These are phyloP conservation scores for Asterionellopsis glacialis DNA, from an alignment of 108 stramenopile genomes.

Conservation along the genomic window DNA sequence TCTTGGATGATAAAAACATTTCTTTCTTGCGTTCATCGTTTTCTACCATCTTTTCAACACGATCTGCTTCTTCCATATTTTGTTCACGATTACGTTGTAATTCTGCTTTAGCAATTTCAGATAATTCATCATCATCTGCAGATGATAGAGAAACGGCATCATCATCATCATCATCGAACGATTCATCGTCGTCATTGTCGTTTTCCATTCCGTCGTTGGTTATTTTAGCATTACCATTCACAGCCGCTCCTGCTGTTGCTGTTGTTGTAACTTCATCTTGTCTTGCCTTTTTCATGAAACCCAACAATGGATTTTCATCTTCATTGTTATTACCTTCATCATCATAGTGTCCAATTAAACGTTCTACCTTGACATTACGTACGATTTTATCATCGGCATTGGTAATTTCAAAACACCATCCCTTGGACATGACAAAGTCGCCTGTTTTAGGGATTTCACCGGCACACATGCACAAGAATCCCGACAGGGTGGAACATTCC, in stretches of 20 bases:
- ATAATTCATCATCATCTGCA: too few species aligned
- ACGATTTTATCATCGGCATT: conserved; percentile 84
- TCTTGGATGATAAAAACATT: too few species aligned
- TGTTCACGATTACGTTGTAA: conserved; percentile 5
- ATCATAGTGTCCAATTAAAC: conserved; percentile 68
- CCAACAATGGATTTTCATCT: conserved; percentile 40
- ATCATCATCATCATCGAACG: too few species aligned
- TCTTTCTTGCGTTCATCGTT: conserved; percentile 8
- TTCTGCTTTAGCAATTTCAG: too few species aligned
- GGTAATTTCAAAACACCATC: conserved; percentile 88
- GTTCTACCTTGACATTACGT: conserved; percentile 68
- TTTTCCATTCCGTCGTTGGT: too few species aligned
- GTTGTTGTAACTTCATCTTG: too few species aligned
- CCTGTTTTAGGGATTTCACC: conserved; percentile 91
- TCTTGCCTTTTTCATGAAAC: too few species aligned
- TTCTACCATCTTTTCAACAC: conserved; percentile 28
- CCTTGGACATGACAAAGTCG: conserved; percentile 86
- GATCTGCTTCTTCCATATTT: conserved; percentile 3
- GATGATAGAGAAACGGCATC: too few species aligned
- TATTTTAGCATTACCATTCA: too few species aligned
- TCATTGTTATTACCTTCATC: conserved; percentile 39
- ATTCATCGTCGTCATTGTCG: too few species aligned
- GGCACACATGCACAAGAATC: conserved; percentile 91
- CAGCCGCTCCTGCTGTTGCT: too few species aligned
- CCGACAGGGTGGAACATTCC: conserved; percentile 89